Conservation (phyloP, 1,139 yeast species). For the Suhomyces wounanorum region DNA sequence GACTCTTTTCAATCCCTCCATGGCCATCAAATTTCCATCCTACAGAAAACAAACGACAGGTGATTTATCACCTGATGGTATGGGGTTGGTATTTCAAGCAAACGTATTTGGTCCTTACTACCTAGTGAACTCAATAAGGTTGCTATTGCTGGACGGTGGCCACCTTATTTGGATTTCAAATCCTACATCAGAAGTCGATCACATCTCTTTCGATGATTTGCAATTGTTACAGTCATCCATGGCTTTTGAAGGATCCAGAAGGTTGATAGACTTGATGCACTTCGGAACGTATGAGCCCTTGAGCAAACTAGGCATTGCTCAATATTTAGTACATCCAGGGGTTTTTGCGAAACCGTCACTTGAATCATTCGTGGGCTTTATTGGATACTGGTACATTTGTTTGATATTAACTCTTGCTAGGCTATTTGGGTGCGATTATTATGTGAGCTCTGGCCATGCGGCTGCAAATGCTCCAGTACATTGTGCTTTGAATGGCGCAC, state of each 20-base stretch:
- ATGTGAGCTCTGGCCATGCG: constrained; percentile 80
- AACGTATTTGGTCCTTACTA: constrained; percentile 95
- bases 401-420: constrained; percentile 80
- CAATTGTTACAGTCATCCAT: constrained; percentile 64
- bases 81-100: constrained; percentile 91
- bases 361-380: constrained; percentile 67
- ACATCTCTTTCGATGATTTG: constrained; percentile 70
- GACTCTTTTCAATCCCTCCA: constrained; percentile 62
- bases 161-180: constrained; percentile 84
- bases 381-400: constrained; percentile 84
- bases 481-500: constrained; percentile 39
- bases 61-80: constrained; percentile 63
- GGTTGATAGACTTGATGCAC: constrained; percentile 83
- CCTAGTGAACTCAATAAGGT: constrained; percentile 61
- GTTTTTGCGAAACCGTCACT: constrained; percentile 85
- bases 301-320: constrained; percentile 54
- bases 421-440: constrained; percentile 80
- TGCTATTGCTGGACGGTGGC: constrained; percentile 57
- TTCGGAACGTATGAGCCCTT: constrained; percentile 61
- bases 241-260: constrained; percentile 90
- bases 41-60: constrained; percentile 83
- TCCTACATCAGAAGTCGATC: constrained; percentile 71
- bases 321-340: constrained; percentile 91
- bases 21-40: constrained; percentile 81
- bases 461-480: constrained; percentile 83